Base-by-base conservation (phyloP, 805 yeast species). In the Candida endomychidarum region DNA sequence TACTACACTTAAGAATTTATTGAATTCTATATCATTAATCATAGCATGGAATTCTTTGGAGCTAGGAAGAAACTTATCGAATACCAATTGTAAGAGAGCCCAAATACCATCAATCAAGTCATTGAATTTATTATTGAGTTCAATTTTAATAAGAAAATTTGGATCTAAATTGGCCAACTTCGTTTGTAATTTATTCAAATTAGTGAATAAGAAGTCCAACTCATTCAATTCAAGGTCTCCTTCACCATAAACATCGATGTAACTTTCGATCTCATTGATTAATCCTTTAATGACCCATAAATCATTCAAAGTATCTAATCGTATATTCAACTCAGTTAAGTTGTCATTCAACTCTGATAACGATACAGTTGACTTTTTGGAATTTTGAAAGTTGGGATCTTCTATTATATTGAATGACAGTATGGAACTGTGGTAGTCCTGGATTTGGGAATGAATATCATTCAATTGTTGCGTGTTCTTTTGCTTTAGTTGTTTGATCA, bases 271-370 rank as follows among this genome's bases (percentile, higher is more conserved):
- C 38, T 62, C 65, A 11, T 44, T 39, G 11, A 57, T 37, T n/a
- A 60, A 44, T 14, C 56, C 58, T 20, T 54, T 57, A 12, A 60
- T 43, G 10, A 55, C 49, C 63, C 63, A 57, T 5, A 62, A 47
- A 14, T 47, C 54, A 23, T 58, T 52, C 33, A 65, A 51, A 16
- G 46, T 43, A 8, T 27, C 27, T 10, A 49, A 41, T 20, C 19
- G 39, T n/a, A 18, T 12, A 17, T 40, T 38, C 16, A 39, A 27
- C 2, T 28, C 12, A 5, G 12, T 22, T 19, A 47, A 27, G 16
- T 42, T 37, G 9, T 46, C 47, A 29, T 46, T 50, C 34, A 50
- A 39, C 33, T 47, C 45, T 18, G 50, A 28, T 11, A 50, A 22
- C 4, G 50, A 30, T n/a, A 34, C 25, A 6, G 38, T 33, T 2